Evolutionary conservation across 1,284 basidiomycete genomes (phyloP).

Genomic region (Schizophyllum commune): DNA sequence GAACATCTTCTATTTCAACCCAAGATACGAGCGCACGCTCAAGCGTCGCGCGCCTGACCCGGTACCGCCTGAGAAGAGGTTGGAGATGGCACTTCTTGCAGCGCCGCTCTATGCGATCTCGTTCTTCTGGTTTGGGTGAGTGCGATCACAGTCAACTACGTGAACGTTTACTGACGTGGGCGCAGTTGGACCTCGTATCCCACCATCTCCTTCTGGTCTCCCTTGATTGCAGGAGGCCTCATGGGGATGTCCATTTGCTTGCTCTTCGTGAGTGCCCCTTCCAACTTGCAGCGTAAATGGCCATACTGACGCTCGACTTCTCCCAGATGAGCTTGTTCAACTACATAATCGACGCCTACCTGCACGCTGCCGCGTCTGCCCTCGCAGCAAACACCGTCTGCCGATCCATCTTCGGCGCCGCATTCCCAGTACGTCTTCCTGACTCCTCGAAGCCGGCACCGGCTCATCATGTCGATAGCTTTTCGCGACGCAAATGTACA

Average conservation of each 20-base stretch:
- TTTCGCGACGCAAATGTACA: conserved; percentile 49
- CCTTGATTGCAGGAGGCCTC: conserved; percentile 41
- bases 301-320: not conserved
- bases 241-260: conserved; percentile 50
- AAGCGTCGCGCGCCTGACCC: conserved; percentile 34
- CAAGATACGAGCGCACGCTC: conserved; percentile 39
- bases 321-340: conserved; percentile 43
- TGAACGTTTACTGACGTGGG: not conserved
- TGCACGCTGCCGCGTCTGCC: conserved; percentile 49
- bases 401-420: conserved; percentile 49
- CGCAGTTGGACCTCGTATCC: conserved; percentile 47
- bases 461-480: conserved; percentile 22
- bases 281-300: not conserved
- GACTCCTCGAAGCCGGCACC: too few species aligned
- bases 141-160: conserved; percentile 1
- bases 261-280: conserved; percentile 42
- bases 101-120: conserved; percentile 49
- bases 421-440: conserved; percentile 53
- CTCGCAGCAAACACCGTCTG: conserved; percentile 48
- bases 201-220: conserved; percentile 47
- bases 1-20: conserved; percentile 48
- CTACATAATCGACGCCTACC: conserved; percentile 46
- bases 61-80: conserved; percentile 7
- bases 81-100: conserved; percentile 30
- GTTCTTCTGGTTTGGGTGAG: conserved; percentile 65